Conservation (phyloP, 257 asterid species). For the Ajuga chamaepitys region DNA sequence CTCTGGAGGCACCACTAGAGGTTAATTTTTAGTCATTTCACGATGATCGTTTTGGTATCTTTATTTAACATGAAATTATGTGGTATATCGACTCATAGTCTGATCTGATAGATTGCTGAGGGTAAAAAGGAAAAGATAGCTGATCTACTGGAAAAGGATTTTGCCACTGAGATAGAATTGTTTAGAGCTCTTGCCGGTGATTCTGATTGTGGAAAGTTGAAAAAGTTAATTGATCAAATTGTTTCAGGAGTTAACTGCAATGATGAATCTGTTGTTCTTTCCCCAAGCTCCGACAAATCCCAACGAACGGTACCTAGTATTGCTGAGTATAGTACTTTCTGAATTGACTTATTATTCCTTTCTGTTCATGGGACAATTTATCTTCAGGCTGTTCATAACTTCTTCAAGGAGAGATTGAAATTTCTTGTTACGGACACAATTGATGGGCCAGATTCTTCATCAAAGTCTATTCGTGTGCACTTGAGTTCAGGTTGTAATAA, state of each 20-base stretch:
- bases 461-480: slow-evolving; percentile 89
- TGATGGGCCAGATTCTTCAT: slow-evolving; percentile 72
- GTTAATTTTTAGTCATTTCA: slow-evolving; percentile 21
- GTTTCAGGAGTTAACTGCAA: slow-evolving; percentile 33
- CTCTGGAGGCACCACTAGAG: slow-evolving; percentile 68
- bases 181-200: slow-evolving; percentile 80
- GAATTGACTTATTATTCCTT: neutral
- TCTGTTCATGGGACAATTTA: slow-evolving; percentile 15
- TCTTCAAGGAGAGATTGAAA: slow-evolving; percentile 80
- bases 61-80: slow-evolving; percentile 9
- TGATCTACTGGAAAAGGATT: slow-evolving; percentile 45
- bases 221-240: slow-evolving; percentile 43
- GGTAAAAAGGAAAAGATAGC: slow-evolving; percentile 40
- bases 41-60: neutral
- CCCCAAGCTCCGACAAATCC: slow-evolving; percentile 80
- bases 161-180: slow-evolving; percentile 55
- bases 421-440: slow-evolving; percentile 88
- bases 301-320: slow-evolving; percentile 61
- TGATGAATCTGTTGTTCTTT: slow-evolving; percentile 51
- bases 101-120: slow-evolving; percentile 41
- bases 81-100: slow-evolving; percentile 9
- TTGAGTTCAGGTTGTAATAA: slow-evolving; percentile 43
- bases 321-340: neutral
- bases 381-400: slow-evolving; percentile 85
- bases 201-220: slow-evolving; percentile 53